A percentile compares a stretch with the other conserved stretches of the same genome.
Conservation (phyloP, 129 eudicot genomes). For the Tagetes patula region DNA sequence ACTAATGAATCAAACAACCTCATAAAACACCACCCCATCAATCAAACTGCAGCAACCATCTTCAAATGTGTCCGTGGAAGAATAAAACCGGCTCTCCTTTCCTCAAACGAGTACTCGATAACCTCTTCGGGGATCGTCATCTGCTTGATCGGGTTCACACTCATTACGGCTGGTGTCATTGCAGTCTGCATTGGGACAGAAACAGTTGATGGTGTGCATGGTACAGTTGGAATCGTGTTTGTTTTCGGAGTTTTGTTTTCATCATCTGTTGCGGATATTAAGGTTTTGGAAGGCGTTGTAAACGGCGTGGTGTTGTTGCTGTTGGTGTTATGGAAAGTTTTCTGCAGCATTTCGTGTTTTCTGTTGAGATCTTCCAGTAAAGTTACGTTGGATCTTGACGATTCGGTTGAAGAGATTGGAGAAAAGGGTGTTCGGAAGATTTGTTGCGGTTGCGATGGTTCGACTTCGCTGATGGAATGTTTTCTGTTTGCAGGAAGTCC, state of each 20-base stretch:
- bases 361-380: conserved; percentile 52
- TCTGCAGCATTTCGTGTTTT: conserved; percentile 54
- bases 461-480: conserved; percentile 51
- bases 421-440: conserved; percentile 73
- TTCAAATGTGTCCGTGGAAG: conserved; percentile 50
- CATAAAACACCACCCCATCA: not conserved
- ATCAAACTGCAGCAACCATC: conserved; percentile 42
- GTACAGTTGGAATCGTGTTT: conserved; percentile 39
- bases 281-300: conserved; percentile 61
- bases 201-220: conserved; percentile 62
- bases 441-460: conserved; percentile 38
- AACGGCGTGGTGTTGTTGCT: conserved; percentile 41
- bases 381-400: conserved; percentile 47
- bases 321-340: conserved; percentile 36
- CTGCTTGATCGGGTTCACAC: conserved; percentile 27
- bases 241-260: conserved; percentile 73
- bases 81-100: conserved; percentile 75
- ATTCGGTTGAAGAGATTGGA: conserved; percentile 68
- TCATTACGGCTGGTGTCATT: conserved; percentile 49
- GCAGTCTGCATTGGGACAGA: conserved; percentile 78
- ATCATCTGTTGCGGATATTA: conserved; percentile 34
- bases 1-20: not conserved
- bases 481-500: conserved; percentile 56
- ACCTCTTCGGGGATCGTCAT: conserved; percentile 49
- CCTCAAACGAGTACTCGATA: conserved; percentile 92